A percentile compares a stretch with the other conserved stretches of the same genome.
Evolutionary conservation across 2,329 filamentous ascomycete genomes (phyloP).

Genomic region (Macroventuria anomochaeta): DNA sequence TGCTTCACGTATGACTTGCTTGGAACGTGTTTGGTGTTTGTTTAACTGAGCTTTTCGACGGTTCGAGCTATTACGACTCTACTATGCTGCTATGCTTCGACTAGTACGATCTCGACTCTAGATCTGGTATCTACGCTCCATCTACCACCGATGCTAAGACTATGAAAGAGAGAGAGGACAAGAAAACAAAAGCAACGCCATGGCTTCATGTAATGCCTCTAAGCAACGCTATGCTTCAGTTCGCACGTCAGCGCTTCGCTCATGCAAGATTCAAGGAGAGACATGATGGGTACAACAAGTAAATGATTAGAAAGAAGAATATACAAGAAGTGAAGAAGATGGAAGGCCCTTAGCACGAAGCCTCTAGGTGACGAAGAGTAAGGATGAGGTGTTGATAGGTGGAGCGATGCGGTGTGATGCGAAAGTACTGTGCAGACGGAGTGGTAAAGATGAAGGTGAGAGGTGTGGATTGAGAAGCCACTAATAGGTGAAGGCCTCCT

Average conservation of each 20-base stretch:
- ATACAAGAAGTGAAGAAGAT: slow-evolving; percentile 32
- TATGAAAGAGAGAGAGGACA: too few species aligned
- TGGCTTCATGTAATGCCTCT: too few species aligned
- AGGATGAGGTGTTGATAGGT: background rate
- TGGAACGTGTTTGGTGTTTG: too few species aligned
- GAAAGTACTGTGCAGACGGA: background rate
- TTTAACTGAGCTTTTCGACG: too few species aligned
- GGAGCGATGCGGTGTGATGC: background rate
- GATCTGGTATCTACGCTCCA: too few species aligned
- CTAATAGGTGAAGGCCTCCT: slow-evolving; percentile 71
- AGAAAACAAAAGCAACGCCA: too few species aligned
- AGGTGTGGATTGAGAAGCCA: background rate
- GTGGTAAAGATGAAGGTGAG: background rate
- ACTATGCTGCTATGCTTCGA: too few species aligned
- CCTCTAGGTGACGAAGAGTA: background rate
- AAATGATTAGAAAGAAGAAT: slow-evolving; percentile 34
- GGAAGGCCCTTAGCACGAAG: background rate
- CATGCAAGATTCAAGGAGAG: slow-evolving; percentile 27
- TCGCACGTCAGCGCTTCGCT: slow-evolving; percentile 2
- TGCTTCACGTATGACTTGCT: too few species aligned
- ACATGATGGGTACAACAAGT: slow-evolving; percentile 25
- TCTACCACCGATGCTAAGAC: too few species aligned
- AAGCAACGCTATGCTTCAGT: too few species aligned
- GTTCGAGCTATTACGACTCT: too few species aligned
- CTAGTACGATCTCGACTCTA: too few species aligned